Base-by-base conservation (phyloP, 2,329 filamentous ascomycete species). In the Aureobasidium melanogenum region DNA sequence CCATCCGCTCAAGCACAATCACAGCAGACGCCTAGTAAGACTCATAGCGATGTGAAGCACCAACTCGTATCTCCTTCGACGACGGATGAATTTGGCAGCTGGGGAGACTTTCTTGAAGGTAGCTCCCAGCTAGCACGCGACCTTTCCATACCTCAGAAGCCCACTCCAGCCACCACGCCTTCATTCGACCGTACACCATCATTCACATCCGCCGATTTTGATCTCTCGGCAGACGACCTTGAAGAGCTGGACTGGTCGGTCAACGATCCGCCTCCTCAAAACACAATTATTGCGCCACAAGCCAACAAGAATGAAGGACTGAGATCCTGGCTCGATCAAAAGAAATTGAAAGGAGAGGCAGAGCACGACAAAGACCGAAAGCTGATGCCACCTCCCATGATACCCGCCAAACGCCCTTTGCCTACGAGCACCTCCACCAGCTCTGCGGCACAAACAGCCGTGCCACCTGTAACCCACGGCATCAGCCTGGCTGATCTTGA, bases 81-180 rank as follows among this genome's bases (percentile, higher is more conserved):
- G 14, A 59, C 57, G 12, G 63, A 69, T 30, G 69, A 71, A n/a
- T 44, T 68, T 15, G 50, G 32, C n/a, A 61, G 52, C 60, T 69
- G 64, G 55, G 71, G 55, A 28, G 59, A 75, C 43, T 76, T 78
- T n/a, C 68, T 79, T 2, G 76, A 74, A n/a, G 76, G 71, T 62
- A 74, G 71, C 38, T 76, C 76, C 0, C 77, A 79, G 62, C 75
- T 79, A 38, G 75, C 75, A 7, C 72, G 76, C 9, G 76, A 79
- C 34, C 66, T 79, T 9, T 46, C 44, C 6, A 32, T 24, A 14
- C 34, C 30, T 7, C 54, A 61, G 19, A 44, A 59, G 24, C 24
- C 61, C 10, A 22, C 32, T 24, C 30, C 62, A 5, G n/a, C 55
- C 3, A 36, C 5, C 14, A 63, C 67, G 17, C 6, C 32, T 30